Evolutionary conservation across 352 stramenopile genomes (phyloP).

Genomic region (Pythium guiyangense): DNA sequence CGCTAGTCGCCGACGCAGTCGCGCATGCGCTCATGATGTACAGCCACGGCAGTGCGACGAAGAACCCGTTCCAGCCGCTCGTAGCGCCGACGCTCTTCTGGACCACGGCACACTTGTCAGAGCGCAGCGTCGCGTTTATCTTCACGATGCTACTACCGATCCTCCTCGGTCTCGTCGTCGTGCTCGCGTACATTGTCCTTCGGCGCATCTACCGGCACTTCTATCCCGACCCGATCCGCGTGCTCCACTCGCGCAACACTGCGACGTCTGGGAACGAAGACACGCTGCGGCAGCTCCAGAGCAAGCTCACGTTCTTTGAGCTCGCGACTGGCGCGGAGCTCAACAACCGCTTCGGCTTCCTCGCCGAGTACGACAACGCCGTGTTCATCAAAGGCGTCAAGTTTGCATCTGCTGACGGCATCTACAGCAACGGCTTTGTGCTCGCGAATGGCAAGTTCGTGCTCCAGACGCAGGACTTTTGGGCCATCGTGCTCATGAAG

Average conservation of each 20-base stretch:
- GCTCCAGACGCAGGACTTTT: slow-evolving; percentile 12
- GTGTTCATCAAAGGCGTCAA: slow-evolving; percentile 10
- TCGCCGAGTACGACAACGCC: no score
- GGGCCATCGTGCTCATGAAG: slow-evolving; percentile 13
- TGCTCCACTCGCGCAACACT: neutral
- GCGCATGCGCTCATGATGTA: no score
- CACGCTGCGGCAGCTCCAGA: slow-evolving; percentile 7
- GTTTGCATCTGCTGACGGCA: slow-evolving; percentile 15
- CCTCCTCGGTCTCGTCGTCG: neutral
- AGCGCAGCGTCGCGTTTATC: neutral
- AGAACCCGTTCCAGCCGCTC: no score
- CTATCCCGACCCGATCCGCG: slow-evolving; percentile 4
- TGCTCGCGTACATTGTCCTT: slow-evolving; percentile 11
- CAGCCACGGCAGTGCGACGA: no score
- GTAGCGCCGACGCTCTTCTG: slow-evolving; percentile 6
- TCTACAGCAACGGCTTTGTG: no score
- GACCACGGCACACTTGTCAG: slow-evolving; percentile 1
- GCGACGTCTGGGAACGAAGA: no score
- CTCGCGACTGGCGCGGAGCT: slow-evolving; percentile 2
- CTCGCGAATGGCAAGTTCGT: slow-evolving; percentile 15
- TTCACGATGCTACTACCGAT: slow-evolving; percentile 1
- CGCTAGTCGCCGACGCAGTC: no score
- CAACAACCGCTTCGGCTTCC: no score
- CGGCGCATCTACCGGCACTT: no score
- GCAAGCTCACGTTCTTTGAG: slow-evolving; percentile 9